Evolutionary conservation across 371 early-diverging fungal genomes (phyloP).

Genomic region (Mortierella sp.): DNA sequence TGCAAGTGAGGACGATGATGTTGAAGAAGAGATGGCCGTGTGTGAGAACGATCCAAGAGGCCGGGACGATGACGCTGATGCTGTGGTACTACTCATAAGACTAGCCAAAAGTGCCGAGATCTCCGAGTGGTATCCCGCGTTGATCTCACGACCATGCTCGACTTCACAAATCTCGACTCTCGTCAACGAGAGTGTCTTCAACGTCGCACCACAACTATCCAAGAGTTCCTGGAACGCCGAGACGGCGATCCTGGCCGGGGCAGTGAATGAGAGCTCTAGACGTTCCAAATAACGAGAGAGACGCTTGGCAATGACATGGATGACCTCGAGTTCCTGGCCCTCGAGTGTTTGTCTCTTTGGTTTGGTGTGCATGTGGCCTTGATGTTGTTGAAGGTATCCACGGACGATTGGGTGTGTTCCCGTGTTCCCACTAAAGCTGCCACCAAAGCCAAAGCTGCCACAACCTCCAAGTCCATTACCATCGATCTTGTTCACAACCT

Average conservation of each 20-base stretch:
- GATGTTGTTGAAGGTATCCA: conserved; percentile 20
- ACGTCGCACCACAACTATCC: conserved; percentile 20
- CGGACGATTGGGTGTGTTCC: conserved; percentile 9
- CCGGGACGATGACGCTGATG: conserved; percentile 3
- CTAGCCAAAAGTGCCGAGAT: conserved; percentile 24
- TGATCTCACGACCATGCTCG: conserved; percentile 16
- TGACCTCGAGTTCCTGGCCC: conserved; percentile 34
- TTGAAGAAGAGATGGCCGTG: conserved; percentile 20
- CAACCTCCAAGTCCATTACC: neutral
- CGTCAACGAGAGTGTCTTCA: conserved; percentile 29
- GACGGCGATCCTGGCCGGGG: conserved; percentile 16
- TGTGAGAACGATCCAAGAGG: conserved; percentile 6
- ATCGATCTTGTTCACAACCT: conserved; percentile 36
- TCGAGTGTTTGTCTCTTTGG: conserved; percentile 22
- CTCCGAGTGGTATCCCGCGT: conserved; percentile 12
- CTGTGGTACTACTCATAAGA: conserved; percentile 14
- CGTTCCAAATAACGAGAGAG: conserved; percentile 20
- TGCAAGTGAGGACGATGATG: neutral
- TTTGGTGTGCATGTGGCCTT: conserved; percentile 19
- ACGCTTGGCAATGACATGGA: conserved; percentile 29
- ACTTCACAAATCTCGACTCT: conserved; percentile 25
- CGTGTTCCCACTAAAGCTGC: neutral
- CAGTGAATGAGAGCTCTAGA: conserved; percentile 27
- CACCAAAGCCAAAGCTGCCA: neutral
- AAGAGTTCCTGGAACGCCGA: conserved; percentile 36